Base-by-base conservation (phyloP, 805 yeast species). In the Lachancea cidri region DNA sequence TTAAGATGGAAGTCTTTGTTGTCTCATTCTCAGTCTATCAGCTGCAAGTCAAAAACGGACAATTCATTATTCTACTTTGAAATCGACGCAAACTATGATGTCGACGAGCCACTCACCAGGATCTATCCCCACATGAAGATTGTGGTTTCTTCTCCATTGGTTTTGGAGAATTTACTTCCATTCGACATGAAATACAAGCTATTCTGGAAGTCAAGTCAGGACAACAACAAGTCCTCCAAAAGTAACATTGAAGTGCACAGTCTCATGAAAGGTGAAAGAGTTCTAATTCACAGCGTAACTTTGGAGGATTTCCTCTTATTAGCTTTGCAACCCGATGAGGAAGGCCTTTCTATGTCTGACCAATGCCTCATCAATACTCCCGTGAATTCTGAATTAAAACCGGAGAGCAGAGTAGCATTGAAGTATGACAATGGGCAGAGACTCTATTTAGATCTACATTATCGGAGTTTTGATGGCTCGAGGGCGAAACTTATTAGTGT, bases 121-220 rank as follows among this genome's bases (percentile, higher is more conserved):
- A 73, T 85, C 1, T 94, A 86, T 54, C 98, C 98, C 0, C 93
- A 86, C 53, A 74, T 91, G 85, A 73, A 70, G 6, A 65, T 93
- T 17, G 73, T 79, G 3, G 65, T 93, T 5, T 79, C 93, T 0
- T 86, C 98, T 0, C 98, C 98, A 0, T 64, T 93, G 35, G 86
- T 85, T 50, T 70, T 93, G 43, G 88, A 85, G 50, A 93, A 93
- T 54, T 66, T 87, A 38, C 60, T 94, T 37, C 98, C 99, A 0
- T 84, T 74, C 56, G 95, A 86, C 52, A 62, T 91, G 33, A 70
- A 76, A 15, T 87, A 83, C 64, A 70, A 83, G 42, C 70, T 93
- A 11, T 84, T 83, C 60, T 93, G 88, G 58, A 85, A 86, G 53
- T 25, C 42, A 18, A 36, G 33, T 4, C 79, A 78, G 16, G 68